These are phyloP conservation scores for Excoecaria cochinchinensis DNA, from an alignment of 345 rosid genomes.

Conservation along the genomic window DNA sequence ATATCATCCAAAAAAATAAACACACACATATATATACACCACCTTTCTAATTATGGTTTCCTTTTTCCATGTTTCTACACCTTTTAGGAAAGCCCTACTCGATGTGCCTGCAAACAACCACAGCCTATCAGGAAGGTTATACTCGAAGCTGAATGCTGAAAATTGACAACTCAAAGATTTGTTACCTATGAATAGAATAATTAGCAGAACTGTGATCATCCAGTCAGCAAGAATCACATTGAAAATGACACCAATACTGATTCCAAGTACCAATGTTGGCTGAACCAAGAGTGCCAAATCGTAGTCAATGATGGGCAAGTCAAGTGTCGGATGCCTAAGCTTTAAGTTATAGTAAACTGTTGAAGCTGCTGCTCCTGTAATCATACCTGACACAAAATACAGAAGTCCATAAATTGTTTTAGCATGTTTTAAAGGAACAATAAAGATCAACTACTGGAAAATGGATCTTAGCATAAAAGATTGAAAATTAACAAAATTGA, in stretches of 20 bases:
- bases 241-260: conserved; percentile 46
- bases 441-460: background rate
- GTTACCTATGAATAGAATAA: conserved; percentile 40
- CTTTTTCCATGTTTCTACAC: conserved; percentile 53
- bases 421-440: background rate
- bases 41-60: conserved; percentile 43
- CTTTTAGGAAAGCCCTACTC: conserved; percentile 47
- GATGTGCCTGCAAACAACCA: conserved; percentile 33
- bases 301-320: conserved; percentile 49
- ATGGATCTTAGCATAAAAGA: background rate
- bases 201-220: conserved; percentile 53
- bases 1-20: background rate
- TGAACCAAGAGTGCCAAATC: conserved; percentile 53
- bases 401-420: background rate
- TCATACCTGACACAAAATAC: conserved; percentile 39
- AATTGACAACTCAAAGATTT: background rate
- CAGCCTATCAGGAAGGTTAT: background rate
- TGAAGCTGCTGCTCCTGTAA: conserved; percentile 44
- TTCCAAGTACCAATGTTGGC: conserved; percentile 50
- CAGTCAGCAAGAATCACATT: conserved; percentile 51
- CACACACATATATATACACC: too few relatives aligned
- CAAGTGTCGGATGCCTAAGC: conserved; percentile 49
- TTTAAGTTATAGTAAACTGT: conserved; percentile 42
- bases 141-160: background rate
- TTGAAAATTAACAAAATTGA: background rate